These are phyloP conservation scores for Toxoplasma gondii DNA, from an alignment of 169 alveolate species.

Conservation along the genomic window DNA sequence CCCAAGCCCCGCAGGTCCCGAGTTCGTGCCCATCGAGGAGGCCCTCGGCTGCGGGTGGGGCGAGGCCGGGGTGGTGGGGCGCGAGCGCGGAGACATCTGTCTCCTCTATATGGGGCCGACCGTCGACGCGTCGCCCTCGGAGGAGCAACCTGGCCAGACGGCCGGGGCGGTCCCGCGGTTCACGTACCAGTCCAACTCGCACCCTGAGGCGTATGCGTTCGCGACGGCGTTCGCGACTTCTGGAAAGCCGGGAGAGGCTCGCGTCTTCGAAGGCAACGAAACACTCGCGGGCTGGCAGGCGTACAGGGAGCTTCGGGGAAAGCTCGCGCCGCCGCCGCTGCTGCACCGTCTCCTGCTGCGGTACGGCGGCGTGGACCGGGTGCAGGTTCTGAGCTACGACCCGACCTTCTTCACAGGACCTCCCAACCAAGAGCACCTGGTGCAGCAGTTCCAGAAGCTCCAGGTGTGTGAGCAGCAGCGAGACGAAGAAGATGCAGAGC, in stretches of 20 bases:
- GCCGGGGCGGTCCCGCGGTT: background rate
- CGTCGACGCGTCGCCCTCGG: background rate
- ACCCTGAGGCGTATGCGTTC: background rate
- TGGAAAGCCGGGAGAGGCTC: background rate
- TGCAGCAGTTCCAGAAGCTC: slow-evolving; percentile 14
- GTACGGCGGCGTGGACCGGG: background rate
- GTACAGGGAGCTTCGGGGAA: background rate
- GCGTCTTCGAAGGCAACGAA: slow-evolving; percentile 32
- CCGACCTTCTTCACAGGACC: slow-evolving; percentile 32
- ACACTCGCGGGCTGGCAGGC: slow-evolving; percentile 17
- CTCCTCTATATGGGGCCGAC: slow-evolving; percentile 16
- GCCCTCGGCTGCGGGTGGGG: background rate
- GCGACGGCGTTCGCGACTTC: background rate
- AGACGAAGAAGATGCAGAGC: background rate
- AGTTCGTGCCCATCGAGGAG: slow-evolving; percentile 17
- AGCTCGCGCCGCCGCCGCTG: slow-evolving; percentile 14
- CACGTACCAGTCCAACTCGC: background rate
- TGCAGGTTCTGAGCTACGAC: slow-evolving; percentile 17
- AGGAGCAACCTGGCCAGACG: background rate
- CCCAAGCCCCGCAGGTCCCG: background rate
- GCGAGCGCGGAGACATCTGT: background rate
- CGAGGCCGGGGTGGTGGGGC: background rate
- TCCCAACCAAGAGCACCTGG: background rate
- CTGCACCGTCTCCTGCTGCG: slow-evolving; percentile 23
- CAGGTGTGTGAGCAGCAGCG: background rate